Evolutionary conservation across 2,329 filamentous ascomycete genomes (phyloP).

Genomic region (Diaporthe vaccinii): DNA sequence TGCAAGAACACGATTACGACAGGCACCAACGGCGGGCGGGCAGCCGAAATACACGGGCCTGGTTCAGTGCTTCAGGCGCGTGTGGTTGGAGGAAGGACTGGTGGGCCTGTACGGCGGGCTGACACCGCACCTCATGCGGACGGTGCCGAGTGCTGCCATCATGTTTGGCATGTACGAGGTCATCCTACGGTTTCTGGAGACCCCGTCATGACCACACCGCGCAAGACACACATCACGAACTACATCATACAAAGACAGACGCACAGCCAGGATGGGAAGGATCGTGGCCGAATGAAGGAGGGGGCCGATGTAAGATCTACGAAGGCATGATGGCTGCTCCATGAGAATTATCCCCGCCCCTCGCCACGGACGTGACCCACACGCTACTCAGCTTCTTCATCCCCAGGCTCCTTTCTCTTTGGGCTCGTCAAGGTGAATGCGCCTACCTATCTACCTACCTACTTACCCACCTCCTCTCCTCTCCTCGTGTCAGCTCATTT

Average conservation of each 20-base stretch:
- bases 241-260: not conserved
- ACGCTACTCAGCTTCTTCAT: constrained; percentile 29
- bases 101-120: constrained; percentile 89
- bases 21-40: constrained; percentile 81
- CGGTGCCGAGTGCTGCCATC: constrained; percentile 92
- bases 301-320: constrained; percentile 32
- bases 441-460: not conserved
- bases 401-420: not conserved
- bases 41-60: constrained; percentile 89
- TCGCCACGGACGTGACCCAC: not conserved
- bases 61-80: constrained; percentile 87
- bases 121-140: constrained; percentile 90
- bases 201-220: constrained; percentile 41
- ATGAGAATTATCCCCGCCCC: not conserved
- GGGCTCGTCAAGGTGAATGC: not conserved
- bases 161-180: constrained; percentile 92
- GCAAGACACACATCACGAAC: not conserved
- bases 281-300: not conserved
- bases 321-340: constrained; percentile 10
- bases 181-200: constrained; percentile 63
- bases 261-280: not conserved
- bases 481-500: not conserved
- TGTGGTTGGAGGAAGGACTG: constrained; percentile 91
- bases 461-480: not conserved
- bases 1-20: constrained; percentile 85